Percentiles rank a stretch among this genome's conserved stretches.
These are phyloP conservation scores for Solanum hybrid DNA, from an alignment of 305 asterid genomes.

Conservation along the genomic window DNA sequence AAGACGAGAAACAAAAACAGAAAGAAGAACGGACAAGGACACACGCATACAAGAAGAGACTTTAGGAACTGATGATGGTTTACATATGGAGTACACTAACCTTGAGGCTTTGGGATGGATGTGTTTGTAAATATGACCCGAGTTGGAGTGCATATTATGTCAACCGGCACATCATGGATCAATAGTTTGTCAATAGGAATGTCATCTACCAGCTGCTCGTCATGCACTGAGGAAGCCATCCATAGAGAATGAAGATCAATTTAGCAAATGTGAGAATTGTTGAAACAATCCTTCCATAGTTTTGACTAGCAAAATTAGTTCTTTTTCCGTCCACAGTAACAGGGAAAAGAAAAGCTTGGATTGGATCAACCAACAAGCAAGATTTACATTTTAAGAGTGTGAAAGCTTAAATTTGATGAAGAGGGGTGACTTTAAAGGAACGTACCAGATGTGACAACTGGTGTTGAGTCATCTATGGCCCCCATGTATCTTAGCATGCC, in stretches of 20 bases:
- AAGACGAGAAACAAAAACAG: neutral
- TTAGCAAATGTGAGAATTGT: neutral
- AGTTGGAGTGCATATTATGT: slow-evolving; percentile 88
- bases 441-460: slow-evolving; percentile 68
- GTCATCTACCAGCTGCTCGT: slow-evolving; percentile 71
- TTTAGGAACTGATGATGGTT: neutral
- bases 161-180: slow-evolving; percentile 88
- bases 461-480: slow-evolving; percentile 80
- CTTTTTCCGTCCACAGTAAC: neutral
- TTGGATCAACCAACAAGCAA: neutral
- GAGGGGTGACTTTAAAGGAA: neutral
- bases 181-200: slow-evolving; percentile 70
- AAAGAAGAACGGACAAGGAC: neutral
- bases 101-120: slow-evolving; percentile 89
- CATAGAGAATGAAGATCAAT: neutral
- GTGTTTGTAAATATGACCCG: slow-evolving; percentile 69
- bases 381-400: neutral
- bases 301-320: neutral
- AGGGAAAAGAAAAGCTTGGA: neutral
- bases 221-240: slow-evolving; percentile 53
- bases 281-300: neutral
- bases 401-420: neutral
- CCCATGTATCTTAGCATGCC: slow-evolving; percentile 98
- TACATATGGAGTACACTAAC: slow-evolving; percentile 21
- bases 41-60: neutral